phyloP scores from a whole-genome alignment of 2,329 filamentous ascomycete species.

The Sarocladiaceae sp. region DNA sequence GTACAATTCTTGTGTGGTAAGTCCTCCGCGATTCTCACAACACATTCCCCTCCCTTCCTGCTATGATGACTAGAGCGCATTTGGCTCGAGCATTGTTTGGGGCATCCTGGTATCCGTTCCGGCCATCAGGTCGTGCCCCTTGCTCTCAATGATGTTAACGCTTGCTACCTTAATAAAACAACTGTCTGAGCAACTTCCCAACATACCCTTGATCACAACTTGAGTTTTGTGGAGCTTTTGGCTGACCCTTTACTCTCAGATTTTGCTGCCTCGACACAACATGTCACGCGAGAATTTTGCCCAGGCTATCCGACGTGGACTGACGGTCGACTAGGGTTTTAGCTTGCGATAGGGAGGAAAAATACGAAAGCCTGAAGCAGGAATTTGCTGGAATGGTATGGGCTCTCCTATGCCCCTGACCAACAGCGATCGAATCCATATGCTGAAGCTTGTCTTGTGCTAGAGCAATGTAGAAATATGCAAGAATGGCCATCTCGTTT shows the following conservation, averaged over 20 bases:
- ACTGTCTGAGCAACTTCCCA: constrained; percentile 70
- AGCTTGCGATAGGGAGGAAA: constrained; percentile 90
- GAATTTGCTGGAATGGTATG: constrained; percentile 67
- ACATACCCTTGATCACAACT: constrained; percentile 6
- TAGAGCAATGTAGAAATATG: constrained; percentile 81
- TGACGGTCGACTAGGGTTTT: constrained; percentile 61
- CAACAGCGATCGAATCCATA: constrained; percentile 14
- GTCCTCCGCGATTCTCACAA: constrained; percentile 18
- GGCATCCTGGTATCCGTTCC: constrained; percentile 65
- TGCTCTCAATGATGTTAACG: constrained; percentile 95
- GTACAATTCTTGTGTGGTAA: constrained; percentile 27
- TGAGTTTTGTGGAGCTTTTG: constrained; percentile 11
- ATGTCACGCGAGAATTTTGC: not conserved
- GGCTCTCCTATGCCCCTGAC: constrained; percentile 7
- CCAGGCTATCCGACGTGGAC: not conserved
- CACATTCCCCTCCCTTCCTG: constrained; percentile 23
- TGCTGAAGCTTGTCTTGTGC: constrained; percentile 41
- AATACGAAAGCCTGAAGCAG: constrained; percentile 72
- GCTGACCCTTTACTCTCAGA: constrained; percentile 1
- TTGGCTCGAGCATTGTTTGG: constrained; percentile 97
- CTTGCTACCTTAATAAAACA: constrained; percentile 89
- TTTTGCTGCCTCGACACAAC: not conserved
- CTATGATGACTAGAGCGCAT: constrained; percentile 99
- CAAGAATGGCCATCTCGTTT: constrained; percentile 92
- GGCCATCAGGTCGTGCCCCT: constrained; percentile 58